A percentile compares a stretch with the other conserved stretches of the same genome.
Conservation (phyloP, 345 rosid genomes). For the Camelina neglecta region DNA sequence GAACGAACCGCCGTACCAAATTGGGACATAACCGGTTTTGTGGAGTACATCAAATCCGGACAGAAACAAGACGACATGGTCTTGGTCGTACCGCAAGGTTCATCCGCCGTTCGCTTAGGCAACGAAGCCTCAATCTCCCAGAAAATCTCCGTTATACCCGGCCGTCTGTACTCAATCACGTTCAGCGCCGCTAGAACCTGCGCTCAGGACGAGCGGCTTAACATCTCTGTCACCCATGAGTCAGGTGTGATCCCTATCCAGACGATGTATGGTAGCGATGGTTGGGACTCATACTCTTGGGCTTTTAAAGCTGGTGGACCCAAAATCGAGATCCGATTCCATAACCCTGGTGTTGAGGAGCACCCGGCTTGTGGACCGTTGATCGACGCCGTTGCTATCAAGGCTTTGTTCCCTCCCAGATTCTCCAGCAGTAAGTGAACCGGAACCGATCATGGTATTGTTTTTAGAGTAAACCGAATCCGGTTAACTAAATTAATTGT, state of each 20-base stretch:
- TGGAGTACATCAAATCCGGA: constrained; percentile 89
- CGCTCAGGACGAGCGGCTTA: constrained; percentile 78
- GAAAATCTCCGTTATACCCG: constrained; percentile 52
- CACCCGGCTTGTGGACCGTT: constrained; percentile 88
- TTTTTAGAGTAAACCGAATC: not conserved
- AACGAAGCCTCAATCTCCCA: constrained; percentile 80
- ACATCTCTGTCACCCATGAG: constrained; percentile 76
- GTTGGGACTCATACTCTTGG: constrained; percentile 89
- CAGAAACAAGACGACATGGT: constrained; percentile 91
- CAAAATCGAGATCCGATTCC: constrained; percentile 56
- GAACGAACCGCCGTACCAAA: constrained; percentile 60
- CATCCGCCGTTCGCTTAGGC: constrained; percentile 72
- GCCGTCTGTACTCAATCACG: constrained; percentile 62
- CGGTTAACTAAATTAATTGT: not conserved
- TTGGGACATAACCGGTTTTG: constrained; percentile 77
- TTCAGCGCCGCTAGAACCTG: constrained; percentile 84
- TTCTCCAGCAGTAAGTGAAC: constrained; percentile 49
- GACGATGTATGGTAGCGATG: constrained; percentile 81
- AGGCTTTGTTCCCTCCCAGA: constrained; percentile 55
- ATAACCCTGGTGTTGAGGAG: constrained; percentile 76
- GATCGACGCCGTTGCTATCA: constrained; percentile 68
- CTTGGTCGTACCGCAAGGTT: constrained; percentile 77
- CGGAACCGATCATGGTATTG: not conserved
- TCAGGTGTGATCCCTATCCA: constrained; percentile 78
- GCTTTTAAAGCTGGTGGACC: constrained; percentile 62